phyloP scores from a whole-genome alignment of 805 yeast genomes.

The Clavispora vitiphila region DNA sequence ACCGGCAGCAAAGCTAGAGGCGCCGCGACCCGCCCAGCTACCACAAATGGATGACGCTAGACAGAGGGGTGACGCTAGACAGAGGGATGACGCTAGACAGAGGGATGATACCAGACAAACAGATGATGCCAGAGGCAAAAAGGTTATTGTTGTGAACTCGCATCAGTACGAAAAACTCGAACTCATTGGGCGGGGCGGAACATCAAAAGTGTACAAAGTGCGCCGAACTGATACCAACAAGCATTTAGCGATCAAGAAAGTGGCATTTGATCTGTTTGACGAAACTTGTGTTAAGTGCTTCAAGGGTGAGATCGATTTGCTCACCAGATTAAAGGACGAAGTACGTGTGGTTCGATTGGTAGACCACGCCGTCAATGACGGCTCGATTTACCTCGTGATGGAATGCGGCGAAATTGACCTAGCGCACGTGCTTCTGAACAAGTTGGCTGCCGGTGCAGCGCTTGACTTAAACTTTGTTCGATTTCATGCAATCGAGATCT shows the following conservation, averaged over 20 bases:
- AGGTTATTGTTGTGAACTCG: slow-evolving; percentile 43
- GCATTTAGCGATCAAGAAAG: slow-evolving; percentile 75
- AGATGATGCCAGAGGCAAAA: no score
- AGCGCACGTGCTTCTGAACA: slow-evolving; percentile 67
- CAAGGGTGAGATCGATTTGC: slow-evolving; percentile 82
- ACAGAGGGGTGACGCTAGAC: slow-evolving; percentile 19
- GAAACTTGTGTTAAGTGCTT: slow-evolving; percentile 69
- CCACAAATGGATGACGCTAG: slow-evolving; percentile 14
- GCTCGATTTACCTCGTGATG: slow-evolving; percentile 72
- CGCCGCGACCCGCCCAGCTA: background rate
- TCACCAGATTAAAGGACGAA: slow-evolving; percentile 51
- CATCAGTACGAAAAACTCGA: slow-evolving; percentile 69
- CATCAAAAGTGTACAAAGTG: slow-evolving; percentile 85
- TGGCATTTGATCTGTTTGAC: slow-evolving; percentile 76
- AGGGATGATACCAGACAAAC: slow-evolving; percentile 20
- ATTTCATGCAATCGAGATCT: slow-evolving; percentile 71
- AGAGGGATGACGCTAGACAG: slow-evolving; percentile 19
- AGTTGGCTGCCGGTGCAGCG: slow-evolving; percentile 36
- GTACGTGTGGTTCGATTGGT: slow-evolving; percentile 73
- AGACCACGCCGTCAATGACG: slow-evolving; percentile 65
- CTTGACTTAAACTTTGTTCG: slow-evolving; percentile 74
- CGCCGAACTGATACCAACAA: slow-evolving; percentile 47
- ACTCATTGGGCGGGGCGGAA: slow-evolving; percentile 83
- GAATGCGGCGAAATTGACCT: slow-evolving; percentile 93
- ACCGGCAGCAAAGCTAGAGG: background rate